Evolutionary conservation across 208 protist genomes (phyloP).

Genomic region (Naegleria lovaniensis): DNA sequence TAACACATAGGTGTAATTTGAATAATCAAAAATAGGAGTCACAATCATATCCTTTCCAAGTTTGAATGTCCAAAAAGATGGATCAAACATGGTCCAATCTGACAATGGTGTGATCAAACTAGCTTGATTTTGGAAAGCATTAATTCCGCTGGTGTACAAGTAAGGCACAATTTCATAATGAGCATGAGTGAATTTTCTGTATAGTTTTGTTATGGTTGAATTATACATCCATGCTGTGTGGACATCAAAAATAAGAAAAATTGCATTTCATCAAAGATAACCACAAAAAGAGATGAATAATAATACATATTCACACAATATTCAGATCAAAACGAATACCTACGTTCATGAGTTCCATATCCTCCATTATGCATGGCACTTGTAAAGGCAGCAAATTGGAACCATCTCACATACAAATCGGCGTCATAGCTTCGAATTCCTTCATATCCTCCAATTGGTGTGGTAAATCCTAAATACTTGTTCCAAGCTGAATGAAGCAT

Average conservation of each 20-base stretch:
- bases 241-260: no score
- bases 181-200: neutral
- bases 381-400: constrained; percentile 34
- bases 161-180: neutral
- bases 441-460: constrained; percentile 26
- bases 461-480: constrained; percentile 37
- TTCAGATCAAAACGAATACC: no score
- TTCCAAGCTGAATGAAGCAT: constrained; percentile 38
- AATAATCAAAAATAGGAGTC: neutral
- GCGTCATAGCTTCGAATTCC: neutral
- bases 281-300: no score
- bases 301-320: neutral
- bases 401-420: constrained; percentile 24
- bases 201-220: neutral
- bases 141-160: neutral
- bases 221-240: neutral
- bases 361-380: constrained; percentile 41
- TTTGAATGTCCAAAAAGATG: neutral
- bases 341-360: neutral
- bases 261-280: no score
- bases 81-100: neutral
- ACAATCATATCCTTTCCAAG: neutral
- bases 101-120: neutral
- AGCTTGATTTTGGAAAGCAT: neutral
- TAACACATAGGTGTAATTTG: neutral